These are phyloP conservation scores for Corchorus olitorius DNA, from an alignment of 345 rosid species.

Conservation along the genomic window DNA sequence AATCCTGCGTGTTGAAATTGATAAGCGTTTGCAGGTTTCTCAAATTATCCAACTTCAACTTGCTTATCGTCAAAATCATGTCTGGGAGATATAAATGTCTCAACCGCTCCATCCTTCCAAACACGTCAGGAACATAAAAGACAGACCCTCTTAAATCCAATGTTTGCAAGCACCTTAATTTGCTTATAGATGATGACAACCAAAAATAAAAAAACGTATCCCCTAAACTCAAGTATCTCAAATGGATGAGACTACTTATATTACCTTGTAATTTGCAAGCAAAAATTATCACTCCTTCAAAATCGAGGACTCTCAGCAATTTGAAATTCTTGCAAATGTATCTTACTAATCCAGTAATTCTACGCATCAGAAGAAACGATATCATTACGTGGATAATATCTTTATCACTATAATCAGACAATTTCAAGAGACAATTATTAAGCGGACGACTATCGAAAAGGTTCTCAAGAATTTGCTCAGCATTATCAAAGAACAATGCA, in stretches of 20 bases:
- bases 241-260: conserved; percentile 39
- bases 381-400: too few species aligned
- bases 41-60: background rate
- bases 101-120: background rate
- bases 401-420: too few species aligned
- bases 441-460: background rate
- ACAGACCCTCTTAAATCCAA: conserved; percentile 31
- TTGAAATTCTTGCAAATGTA: background rate
- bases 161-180: conserved; percentile 28
- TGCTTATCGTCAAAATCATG: background rate
- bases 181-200: conserved; percentile 33
- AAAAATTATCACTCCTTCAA: background rate
- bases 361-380: background rate
- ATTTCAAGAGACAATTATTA: background rate
- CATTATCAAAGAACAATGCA: conserved; percentile 32
- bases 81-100: conserved; percentile 14
- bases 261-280: conserved; percentile 18
- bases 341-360: background rate
- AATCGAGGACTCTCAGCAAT: conserved; percentile 35
- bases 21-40: background rate
- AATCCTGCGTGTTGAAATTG: background rate
- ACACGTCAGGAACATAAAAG: background rate
- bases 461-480: background rate
- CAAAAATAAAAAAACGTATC: background rate
- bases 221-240: conserved; percentile 32